phyloP scores from a whole-genome alignment of 305 asterid species.

The Withania somnifera region DNA sequence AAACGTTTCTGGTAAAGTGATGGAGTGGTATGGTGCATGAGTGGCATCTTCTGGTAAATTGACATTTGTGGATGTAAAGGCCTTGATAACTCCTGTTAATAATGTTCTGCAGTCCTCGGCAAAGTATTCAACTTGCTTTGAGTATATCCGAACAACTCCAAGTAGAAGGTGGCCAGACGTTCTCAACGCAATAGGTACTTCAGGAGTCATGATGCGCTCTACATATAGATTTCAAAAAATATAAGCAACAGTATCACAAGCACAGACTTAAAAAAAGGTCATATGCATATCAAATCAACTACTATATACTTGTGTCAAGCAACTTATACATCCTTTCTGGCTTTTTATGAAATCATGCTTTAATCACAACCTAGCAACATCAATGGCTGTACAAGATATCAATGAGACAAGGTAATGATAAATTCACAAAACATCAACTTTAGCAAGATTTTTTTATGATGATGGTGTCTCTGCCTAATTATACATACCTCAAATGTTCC shows the following conservation, averaged over 20 bases:
- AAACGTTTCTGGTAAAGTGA: conserved; percentile 66
- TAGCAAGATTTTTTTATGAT: not conserved
- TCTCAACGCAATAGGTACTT: conserved; percentile 83
- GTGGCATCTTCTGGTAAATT: conserved; percentile 64
- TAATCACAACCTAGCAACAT: not conserved
- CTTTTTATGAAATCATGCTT: not conserved
- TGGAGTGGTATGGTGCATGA: conserved; percentile 46
- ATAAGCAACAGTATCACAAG: not conserved
- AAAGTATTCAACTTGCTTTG: conserved; percentile 84
- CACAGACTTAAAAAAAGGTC: not conserved
- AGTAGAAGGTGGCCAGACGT: conserved; percentile 87
- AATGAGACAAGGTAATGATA: not conserved
- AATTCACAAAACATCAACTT: not conserved
- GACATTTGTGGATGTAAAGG: conserved; percentile 26
- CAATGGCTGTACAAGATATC: not conserved
- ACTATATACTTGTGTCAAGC: not conserved
- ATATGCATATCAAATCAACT: not conserved
- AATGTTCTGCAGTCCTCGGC: conserved; percentile 52
- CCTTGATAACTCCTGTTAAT: conserved; percentile 32
- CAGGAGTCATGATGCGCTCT: conserved; percentile 74
- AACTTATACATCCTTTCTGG: not conserved
- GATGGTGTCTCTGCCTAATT: not conserved
- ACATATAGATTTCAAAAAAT: conserved; percentile 6
- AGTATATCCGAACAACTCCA: conserved; percentile 83
- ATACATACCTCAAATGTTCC: not conserved